Percentiles rank a stretch among this genome's conserved stretches.
Evolutionary conservation across 129 eudicot species (phyloP).

Genomic region (Glebionis coronaria): DNA sequence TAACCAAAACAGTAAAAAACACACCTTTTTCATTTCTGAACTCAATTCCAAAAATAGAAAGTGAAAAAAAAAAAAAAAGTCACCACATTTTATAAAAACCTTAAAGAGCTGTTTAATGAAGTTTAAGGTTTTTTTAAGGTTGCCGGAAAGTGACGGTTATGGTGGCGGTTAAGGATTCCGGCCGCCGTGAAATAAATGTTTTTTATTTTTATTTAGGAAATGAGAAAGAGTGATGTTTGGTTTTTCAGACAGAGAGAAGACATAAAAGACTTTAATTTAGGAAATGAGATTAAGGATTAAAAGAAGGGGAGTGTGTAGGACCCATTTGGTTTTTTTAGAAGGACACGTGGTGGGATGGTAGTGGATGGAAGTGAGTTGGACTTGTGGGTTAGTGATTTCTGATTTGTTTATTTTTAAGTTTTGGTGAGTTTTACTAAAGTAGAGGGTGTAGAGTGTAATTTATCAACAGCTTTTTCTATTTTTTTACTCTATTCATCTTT

Average conservation of each 20-base stretch:
- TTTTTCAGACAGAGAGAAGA: constrained; percentile 26
- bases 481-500: no score
- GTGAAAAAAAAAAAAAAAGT: no score
- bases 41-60: constrained; percentile 14
- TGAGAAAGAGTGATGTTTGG: constrained; percentile 8
- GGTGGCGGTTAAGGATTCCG: constrained; percentile 27
- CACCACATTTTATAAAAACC: constrained; percentile 21
- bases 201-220: constrained; percentile 1
- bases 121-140: constrained; percentile 11
- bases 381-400: no score
- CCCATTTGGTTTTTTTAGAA: not conserved
- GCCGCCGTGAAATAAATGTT: constrained; percentile 23
- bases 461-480: no score
- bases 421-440: no score
- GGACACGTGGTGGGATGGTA: constrained; percentile 24
- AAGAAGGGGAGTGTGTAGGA: constrained; percentile 5
- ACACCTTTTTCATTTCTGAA: constrained; percentile 38
- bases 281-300: constrained; percentile 25
- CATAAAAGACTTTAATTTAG: constrained; percentile 31
- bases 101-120: no score
- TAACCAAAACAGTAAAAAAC: constrained; percentile 15
- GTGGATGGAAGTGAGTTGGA: constrained; percentile 33
- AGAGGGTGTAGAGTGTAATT: no score
- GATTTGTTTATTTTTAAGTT: no score
- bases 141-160: constrained; percentile 23